Base-by-base conservation (phyloP, 129 eudicot genomes). In the Escallonia herrerae region DNA sequence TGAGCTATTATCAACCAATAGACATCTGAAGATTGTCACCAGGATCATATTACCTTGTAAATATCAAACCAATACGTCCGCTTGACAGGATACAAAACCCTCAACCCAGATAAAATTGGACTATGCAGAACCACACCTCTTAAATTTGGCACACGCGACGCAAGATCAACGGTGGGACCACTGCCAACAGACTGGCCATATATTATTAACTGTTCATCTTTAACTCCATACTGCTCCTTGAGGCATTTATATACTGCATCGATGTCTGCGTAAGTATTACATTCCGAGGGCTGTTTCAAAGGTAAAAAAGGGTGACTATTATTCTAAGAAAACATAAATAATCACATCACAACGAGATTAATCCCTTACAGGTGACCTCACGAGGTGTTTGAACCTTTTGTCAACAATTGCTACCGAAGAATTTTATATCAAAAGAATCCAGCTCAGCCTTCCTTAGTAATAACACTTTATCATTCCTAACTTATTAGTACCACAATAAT, bases 161-260 rank as follows among this genome's bases (percentile, higher is more conserved):
- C 97, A 43, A 91, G 87, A 65, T 91, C 95, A 63, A 84, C 75
- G 13, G 97, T 87, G 55, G 97, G 97, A 50, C 97, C 97, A 69
- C 97, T 91, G 40, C 97, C 97, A 68, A 91, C 97, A 14, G 97
- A 90, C 60, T 90, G 97, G 5, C 97, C 97, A 58, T 90, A 90
- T 59, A 90, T 59, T 62, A 91, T 82, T 56, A 91, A 56, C 49
- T 91, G 84, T 45, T 91, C 95, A 64, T 91, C 97, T 80, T 79
- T 80, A 14, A 91, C 95, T 37, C 83, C 84, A 66, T 87, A 91
- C 56, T 82, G 78, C 72, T 91, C 97, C 81, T 77, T 87, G 33
- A 91, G 95, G 79, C 97, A 91, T 82, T 87, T 84, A 80, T 91
- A 91, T 60, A 86, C 93, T 46, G 97, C 95, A 71, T 87, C 93